Conservation (phyloP, 306 rosid species). For the Pueraria montana region DNA sequence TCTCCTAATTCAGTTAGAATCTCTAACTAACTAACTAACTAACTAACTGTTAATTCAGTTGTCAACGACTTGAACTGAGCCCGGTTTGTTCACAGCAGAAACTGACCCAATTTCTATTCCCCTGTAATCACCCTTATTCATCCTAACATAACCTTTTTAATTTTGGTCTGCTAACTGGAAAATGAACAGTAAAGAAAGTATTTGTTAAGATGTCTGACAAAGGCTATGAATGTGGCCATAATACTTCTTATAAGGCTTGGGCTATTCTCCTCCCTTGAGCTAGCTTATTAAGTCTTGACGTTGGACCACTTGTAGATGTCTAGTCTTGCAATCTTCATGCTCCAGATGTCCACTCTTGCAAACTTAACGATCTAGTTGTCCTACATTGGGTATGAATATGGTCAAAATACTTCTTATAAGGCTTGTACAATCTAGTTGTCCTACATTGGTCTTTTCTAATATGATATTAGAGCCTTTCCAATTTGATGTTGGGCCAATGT, state of each 20-base stretch:
- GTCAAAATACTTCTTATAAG: background rate
- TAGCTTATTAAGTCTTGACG: background rate
- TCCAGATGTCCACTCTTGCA: background rate
- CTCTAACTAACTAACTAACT: slow-evolving; percentile 18
- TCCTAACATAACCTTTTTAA: slow-evolving; percentile 20
- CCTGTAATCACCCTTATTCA: slow-evolving; percentile 7
- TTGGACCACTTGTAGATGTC: background rate
- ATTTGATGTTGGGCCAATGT: slow-evolving; percentile 1
- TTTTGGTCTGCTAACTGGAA: slow-evolving; percentile 17
- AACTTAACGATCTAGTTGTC: background rate
- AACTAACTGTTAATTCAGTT: background rate
- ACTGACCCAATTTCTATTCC: slow-evolving; percentile 5
- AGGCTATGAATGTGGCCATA: background rate
- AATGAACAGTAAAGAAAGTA: slow-evolving; percentile 36
- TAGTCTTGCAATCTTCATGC: background rate
- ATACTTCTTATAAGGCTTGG: background rate
- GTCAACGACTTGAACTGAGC: slow-evolving; percentile 26
- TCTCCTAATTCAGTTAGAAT: slow-evolving; percentile 22
- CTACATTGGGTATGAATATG: background rate
- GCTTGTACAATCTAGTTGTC: background rate
- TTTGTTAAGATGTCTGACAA: background rate
- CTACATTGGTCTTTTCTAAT: background rate
- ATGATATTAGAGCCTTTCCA: background rate
- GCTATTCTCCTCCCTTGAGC: background rate
- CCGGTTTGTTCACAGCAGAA: slow-evolving; percentile 13